Percentiles rank a stretch among this genome's conserved stretches.
Evolutionary conservation across 495 filamentous ascomycete species (phyloP).

Genomic region (Aspergillus homomorphus): DNA sequence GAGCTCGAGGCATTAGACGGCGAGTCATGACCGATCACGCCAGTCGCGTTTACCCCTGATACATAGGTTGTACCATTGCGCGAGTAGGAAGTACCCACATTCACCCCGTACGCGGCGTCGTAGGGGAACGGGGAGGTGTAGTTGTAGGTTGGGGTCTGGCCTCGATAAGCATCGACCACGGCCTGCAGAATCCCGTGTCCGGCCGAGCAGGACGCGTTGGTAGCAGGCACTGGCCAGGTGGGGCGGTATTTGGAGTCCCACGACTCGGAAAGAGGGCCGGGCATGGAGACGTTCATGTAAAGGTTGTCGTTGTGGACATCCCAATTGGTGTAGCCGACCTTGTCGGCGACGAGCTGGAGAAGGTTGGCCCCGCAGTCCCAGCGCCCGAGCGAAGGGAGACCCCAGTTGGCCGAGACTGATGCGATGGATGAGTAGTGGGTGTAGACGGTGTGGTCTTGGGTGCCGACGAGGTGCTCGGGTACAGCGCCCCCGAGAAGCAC

Average conservation of each 20-base stretch:
- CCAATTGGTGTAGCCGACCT: slow-evolving; percentile 6
- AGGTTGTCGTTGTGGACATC: neutral
- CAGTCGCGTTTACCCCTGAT: neutral
- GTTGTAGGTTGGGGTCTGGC: slow-evolving; percentile 1
- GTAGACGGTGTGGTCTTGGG: slow-evolving; percentile 62
- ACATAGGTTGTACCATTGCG: slow-evolving; percentile 1
- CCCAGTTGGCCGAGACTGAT: slow-evolving; percentile 63
- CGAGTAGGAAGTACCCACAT: neutral
- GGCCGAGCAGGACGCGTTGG: slow-evolving; percentile 2
- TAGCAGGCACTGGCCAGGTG: slow-evolving; percentile 2
- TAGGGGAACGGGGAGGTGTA: slow-evolving; percentile 5
- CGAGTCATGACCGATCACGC: neutral
- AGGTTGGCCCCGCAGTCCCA: slow-evolving; percentile 62
- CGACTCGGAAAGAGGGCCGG: neutral
- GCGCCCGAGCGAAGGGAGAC: slow-evolving; percentile 58
- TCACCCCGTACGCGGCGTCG: neutral
- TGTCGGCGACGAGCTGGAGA: neutral
- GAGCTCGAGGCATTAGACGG: neutral
- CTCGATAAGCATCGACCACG: neutral
- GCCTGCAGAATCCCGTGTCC: slow-evolving; percentile 1
- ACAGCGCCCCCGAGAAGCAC: slow-evolving; percentile 63
- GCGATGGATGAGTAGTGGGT: slow-evolving; percentile 66
- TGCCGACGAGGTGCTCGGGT: slow-evolving; percentile 51
- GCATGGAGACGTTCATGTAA: neutral
- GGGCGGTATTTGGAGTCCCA: slow-evolving; percentile 1